A percentile compares a stretch with the other conserved stretches of the same genome.
Evolutionary conservation across 2,329 filamentous ascomycete species (phyloP).

Genomic region (Aspergillus fijiensis): DNA sequence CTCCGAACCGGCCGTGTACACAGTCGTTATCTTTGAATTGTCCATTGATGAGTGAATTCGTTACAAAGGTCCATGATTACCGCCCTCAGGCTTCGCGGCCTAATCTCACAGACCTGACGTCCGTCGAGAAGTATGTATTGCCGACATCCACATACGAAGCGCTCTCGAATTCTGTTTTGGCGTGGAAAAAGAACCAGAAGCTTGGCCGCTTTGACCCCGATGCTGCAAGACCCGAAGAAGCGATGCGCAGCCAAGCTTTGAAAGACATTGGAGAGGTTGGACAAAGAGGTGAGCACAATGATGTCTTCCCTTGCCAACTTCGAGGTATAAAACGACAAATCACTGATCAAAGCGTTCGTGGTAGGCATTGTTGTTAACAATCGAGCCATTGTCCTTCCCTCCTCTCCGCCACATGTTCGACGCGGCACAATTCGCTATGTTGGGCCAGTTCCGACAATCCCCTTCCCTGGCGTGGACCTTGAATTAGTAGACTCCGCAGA

Average conservation of each 20-base stretch:
- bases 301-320: not conserved
- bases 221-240: slow-evolving; percentile 70
- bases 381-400: slow-evolving; percentile 48
- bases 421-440: slow-evolving; percentile 45
- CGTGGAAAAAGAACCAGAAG: slow-evolving; percentile 94
- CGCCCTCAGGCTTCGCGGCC: slow-evolving; percentile 72
- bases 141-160: slow-evolving; percentile 82
- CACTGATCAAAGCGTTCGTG: not conserved
- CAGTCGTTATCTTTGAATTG: not conserved
- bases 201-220: slow-evolving; percentile 93
- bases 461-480: slow-evolving; percentile 33
- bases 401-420: slow-evolving; percentile 43
- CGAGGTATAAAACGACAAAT: not conserved
- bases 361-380: slow-evolving; percentile 44
- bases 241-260: slow-evolving; percentile 67
- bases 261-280: slow-evolving; percentile 61
- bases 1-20: not conserved
- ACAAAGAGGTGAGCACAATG: slow-evolving; percentile 58
- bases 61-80: slow-evolving; percentile 69
- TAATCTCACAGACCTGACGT: slow-evolving; percentile 77
- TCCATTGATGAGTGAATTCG: slow-evolving; percentile 5
- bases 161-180: slow-evolving; percentile 82
- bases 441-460: slow-evolving; percentile 43
- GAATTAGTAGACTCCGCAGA: slow-evolving; percentile 15
- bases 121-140: slow-evolving; percentile 87